Percentiles rank a stretch among this genome's conserved stretches.
phyloP scores from a whole-genome alignment of 1,139 yeast species.

The Pichia norvegensis region DNA sequence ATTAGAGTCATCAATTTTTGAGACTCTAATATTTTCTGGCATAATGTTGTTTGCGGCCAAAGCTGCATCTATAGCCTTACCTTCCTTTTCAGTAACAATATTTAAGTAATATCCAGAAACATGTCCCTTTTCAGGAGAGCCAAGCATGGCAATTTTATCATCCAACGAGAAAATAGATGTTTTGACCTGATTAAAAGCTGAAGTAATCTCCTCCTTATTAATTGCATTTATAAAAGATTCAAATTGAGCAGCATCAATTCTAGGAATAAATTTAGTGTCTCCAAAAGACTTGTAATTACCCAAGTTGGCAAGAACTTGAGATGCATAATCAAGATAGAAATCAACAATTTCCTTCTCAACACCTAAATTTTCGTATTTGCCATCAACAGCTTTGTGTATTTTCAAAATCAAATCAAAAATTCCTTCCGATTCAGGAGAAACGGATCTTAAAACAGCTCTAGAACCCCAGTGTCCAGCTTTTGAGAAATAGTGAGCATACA shows the following conservation, averaged over 20 bases:
- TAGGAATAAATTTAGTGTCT: conserved; percentile 76
- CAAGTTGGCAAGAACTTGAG: conserved; percentile 71
- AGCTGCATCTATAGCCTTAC: conserved; percentile 56
- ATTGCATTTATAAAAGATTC: conserved; percentile 40
- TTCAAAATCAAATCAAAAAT: conserved; percentile 61
- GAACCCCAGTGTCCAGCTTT: conserved; percentile 81
- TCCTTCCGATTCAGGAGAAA: conserved; percentile 73
- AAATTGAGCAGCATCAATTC: conserved; percentile 42
- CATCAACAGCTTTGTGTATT: conserved; percentile 45
- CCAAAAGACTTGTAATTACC: conserved; percentile 91
- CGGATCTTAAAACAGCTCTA: conserved; percentile 70
- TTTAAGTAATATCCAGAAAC: conserved; percentile 64
- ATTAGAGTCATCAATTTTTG: conserved; percentile 37
- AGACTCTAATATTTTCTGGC: conserved; percentile 79
- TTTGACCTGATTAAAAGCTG: conserved; percentile 39
- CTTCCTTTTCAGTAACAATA: conserved; percentile 48
- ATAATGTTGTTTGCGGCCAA: conserved; percentile 55
- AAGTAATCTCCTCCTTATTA: conserved; percentile 30
- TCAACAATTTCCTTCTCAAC: conserved; percentile 33
- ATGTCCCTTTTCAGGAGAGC: conserved; percentile 74
- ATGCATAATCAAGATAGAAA: conserved; percentile 64
- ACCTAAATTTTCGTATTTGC: conserved; percentile 39
- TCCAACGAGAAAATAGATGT: conserved; percentile 46
- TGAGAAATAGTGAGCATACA: conserved; percentile 75
- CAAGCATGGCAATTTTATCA: conserved; percentile 47